phyloP scores from a whole-genome alignment of 768 basidiomycete genomes.

The Boletus sp. region DNA sequence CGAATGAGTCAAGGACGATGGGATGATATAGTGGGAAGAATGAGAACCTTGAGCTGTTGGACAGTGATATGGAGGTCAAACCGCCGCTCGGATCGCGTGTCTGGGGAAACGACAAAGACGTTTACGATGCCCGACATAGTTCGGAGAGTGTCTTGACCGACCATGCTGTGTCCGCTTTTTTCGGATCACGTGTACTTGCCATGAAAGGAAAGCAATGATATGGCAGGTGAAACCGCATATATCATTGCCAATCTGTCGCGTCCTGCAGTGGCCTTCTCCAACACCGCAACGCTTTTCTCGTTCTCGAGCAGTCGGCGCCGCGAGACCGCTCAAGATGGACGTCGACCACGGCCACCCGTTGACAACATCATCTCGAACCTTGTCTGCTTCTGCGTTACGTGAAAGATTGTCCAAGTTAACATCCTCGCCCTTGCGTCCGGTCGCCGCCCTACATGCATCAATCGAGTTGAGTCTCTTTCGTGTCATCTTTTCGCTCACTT shows the following conservation, averaged over 20 bases:
- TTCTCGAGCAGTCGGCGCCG: neutral
- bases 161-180: too few relatives aligned
- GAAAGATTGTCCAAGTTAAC: conserved; percentile 60
- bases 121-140: conserved; percentile 50
- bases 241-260: neutral
- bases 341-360: conserved; percentile 23
- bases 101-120: conserved; percentile 79
- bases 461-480: conserved; percentile 54
- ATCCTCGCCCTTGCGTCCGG: conserved; percentile 56
- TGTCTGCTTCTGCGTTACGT: conserved; percentile 62
- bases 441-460: conserved; percentile 65
- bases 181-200: neutral
- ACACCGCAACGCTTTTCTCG: neutral
- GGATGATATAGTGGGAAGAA: neutral
- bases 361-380: conserved; percentile 41
- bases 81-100: conserved; percentile 87
- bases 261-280: neutral
- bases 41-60: conserved; percentile 68
- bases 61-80: conserved; percentile 75
- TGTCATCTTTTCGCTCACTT: neutral
- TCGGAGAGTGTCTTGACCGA: neutral
- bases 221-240: conserved; percentile 1
- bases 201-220: neutral
- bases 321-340: conserved; percentile 30
- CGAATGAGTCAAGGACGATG: neutral